Evolutionary conservation across 169 alveolate species (phyloP), one percentile per base, ranked within the genome.

Genomic region (Plasmodium falciparum): DNA sequence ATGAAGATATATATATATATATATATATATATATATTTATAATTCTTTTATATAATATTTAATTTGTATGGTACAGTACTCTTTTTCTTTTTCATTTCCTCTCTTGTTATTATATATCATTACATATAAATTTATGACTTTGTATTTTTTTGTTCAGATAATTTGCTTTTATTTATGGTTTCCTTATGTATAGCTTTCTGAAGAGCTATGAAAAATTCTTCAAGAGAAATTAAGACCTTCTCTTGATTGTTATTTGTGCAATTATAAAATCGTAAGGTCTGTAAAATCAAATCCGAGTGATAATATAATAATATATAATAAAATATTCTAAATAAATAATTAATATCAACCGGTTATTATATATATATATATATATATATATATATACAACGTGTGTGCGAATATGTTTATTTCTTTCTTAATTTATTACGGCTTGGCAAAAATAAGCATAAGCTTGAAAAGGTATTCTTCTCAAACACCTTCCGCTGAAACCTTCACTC

Each of bases 391-490:
- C 2, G 11, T 39, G 11, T 39, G 47, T 33, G 12, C 33, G n/a
- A 13, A 17, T 22, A 22, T 62, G 33, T 12, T 4, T 33, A 62
- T 62, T 20, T 17, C 33, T 61, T n/a, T 26, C 71, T 20, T 56
- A 56, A 1, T 52, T 22, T 45, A 56, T 83, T 83, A 83, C 91
- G 47, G 91, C 91, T 83, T 83, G 91, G 61, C 91, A 83, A 73
- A 83, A 83, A 59, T 83, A 83, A 52, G 91, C 91, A 63, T 83
- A 94, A 1, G 96, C 96, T 50, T 91, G 93, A 62, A 95, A 95
- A 13, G 97, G 97, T 5, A 95, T 92, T 58, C 95, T 93, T 47
- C 97, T 72, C 54, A 95, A 26, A 39, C 94, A 88, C 17, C 97
- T 75, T 3, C 97, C 97, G 13, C 96, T 93, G 47, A 95, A 89